Conservation (phyloP, 208 protist species). For the Trypanosomatidae sp. region DNA sequence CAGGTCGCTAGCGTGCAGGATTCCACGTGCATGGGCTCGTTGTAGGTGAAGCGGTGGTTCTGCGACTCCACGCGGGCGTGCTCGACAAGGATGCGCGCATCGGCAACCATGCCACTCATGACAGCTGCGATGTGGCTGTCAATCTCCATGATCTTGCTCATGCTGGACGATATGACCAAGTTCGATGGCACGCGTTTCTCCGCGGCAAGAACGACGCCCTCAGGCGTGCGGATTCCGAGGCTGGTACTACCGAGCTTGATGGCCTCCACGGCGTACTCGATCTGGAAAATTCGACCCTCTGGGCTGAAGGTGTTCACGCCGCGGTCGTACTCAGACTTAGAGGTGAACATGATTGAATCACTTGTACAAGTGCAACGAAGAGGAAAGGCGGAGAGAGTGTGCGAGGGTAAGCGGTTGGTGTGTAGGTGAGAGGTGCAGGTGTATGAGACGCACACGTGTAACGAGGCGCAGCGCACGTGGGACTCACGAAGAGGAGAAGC, state of each 20-base stretch:
- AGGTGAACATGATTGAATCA: conserved; percentile 76
- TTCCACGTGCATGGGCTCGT: conserved; percentile 98
- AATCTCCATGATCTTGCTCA: conserved; percentile 99
- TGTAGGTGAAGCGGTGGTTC: conserved; percentile 99
- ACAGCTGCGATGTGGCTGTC: conserved; percentile 96
- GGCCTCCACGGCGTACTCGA: conserved; percentile 93
- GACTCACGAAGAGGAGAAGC: background rate
- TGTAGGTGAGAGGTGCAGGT: background rate
- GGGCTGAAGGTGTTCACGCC: conserved; percentile 99
- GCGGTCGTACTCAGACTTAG: conserved; percentile 98
- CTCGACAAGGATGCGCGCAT: conserved; percentile 98
- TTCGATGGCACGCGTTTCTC: conserved; percentile 99
- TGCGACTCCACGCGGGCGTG: conserved; percentile 98
- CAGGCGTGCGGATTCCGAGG: conserved; percentile 97
- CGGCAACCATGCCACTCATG: conserved; percentile 98
- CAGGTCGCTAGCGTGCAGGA: conserved; percentile 97
- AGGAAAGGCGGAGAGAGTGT: background rate
- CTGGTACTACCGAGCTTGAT: conserved; percentile 98
- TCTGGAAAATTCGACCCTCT: conserved; percentile 99
- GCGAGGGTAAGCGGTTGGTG: background rate
- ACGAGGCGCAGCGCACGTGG: background rate
- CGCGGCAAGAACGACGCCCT: conserved; percentile 99
- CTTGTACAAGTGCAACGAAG: background rate
- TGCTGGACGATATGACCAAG: conserved; percentile 95
- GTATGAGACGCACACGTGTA: background rate